A percentile compares a stretch with the other conserved stretches of the same genome.
Conservation (phyloP, 441 rosid genomes). For the Flueggea neowawraea region DNA sequence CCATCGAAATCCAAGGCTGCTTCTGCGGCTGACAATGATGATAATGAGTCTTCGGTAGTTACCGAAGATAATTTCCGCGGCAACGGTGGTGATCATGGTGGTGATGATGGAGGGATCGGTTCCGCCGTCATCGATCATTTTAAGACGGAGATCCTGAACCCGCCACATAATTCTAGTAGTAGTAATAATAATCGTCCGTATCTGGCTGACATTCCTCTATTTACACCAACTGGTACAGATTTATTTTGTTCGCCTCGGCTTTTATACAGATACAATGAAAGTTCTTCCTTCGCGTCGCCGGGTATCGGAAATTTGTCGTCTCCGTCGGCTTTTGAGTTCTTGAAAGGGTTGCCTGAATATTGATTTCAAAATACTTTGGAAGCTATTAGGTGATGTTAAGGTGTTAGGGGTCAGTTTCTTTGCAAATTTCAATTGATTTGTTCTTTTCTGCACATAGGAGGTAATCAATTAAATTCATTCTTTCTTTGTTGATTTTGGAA, state of each 20-base stretch:
- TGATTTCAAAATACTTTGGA: not conserved
- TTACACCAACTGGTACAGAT: conserved; percentile 35
- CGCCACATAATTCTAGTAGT: not conserved
- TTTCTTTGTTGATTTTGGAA: not conserved
- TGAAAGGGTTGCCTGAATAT: conserved; percentile 27
- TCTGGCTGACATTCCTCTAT: conserved; percentile 45
- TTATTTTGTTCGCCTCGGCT: conserved; percentile 37
- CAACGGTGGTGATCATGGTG: not conserved
- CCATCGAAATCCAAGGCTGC: not conserved
- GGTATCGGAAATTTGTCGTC: conserved; percentile 21
- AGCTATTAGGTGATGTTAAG: not conserved
- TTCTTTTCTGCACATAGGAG: not conserved
- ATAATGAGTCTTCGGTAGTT: conserved; percentile 26
- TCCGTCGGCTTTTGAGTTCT: conserved; percentile 33
- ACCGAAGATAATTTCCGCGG: conserved; percentile 23
- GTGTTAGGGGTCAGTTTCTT: not conserved
- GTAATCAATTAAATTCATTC: not conserved
- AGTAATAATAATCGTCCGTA: not conserved
- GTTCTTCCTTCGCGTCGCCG: conserved; percentile 18
- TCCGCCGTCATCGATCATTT: too few relatives aligned
- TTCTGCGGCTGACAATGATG: not conserved
- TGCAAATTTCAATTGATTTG: not conserved
- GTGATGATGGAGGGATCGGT: too few relatives aligned
- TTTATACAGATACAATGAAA: conserved; percentile 18
- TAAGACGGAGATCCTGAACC: conserved; percentile 18